phyloP scores from a whole-genome alignment of 1,284 basidiomycete genomes.

The Leccinum solheimii region DNA sequence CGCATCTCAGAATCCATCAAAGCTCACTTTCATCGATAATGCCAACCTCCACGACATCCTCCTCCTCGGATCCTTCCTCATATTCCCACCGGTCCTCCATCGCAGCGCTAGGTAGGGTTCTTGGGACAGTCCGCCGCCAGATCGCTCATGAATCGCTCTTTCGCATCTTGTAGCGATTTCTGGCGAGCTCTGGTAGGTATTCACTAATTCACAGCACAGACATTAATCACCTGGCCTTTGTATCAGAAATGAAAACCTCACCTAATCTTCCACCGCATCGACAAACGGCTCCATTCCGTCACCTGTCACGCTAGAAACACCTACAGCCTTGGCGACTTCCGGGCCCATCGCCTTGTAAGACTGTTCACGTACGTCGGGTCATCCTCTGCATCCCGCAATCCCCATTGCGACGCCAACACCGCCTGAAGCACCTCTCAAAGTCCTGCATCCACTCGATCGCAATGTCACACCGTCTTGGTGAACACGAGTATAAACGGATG shows the following conservation, averaged over 20 bases:
- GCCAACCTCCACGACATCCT: conserved; percentile 54
- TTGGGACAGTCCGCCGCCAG: conserved; percentile 69
- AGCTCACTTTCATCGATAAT: conserved; percentile 68
- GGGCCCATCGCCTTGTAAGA: conserved; percentile 73
- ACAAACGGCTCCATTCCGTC: conserved; percentile 91
- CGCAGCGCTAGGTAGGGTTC: conserved; percentile 44
- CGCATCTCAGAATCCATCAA: conserved; percentile 3
- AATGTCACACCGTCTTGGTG: conserved; percentile 94
- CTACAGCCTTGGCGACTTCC: conserved; percentile 74
- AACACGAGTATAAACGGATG: conserved; percentile 89
- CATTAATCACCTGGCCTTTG: conserved; percentile 9
- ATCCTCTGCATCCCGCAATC: conserved; percentile 76
- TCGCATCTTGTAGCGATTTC: conserved; percentile 63
- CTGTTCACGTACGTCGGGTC: conserved; percentile 98
- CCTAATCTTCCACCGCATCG: conserved; percentile 85
- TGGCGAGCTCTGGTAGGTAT: conserved; percentile 89
- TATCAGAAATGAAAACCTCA: conserved; percentile 38
- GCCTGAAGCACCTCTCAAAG: conserved; percentile 84
- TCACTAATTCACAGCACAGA: conserved; percentile 51
- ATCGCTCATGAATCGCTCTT: conserved; percentile 83
- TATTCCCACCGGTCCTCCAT: conserved; percentile 51
- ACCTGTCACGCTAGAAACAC: conserved; percentile 94
- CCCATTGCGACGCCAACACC: conserved; percentile 64
- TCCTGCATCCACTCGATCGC: conserved; percentile 98
- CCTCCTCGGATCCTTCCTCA: conserved; percentile 60